These are phyloP conservation scores for Solanum chiquidenum DNA, from an alignment of 257 asterid genomes.

Conservation along the genomic window DNA sequence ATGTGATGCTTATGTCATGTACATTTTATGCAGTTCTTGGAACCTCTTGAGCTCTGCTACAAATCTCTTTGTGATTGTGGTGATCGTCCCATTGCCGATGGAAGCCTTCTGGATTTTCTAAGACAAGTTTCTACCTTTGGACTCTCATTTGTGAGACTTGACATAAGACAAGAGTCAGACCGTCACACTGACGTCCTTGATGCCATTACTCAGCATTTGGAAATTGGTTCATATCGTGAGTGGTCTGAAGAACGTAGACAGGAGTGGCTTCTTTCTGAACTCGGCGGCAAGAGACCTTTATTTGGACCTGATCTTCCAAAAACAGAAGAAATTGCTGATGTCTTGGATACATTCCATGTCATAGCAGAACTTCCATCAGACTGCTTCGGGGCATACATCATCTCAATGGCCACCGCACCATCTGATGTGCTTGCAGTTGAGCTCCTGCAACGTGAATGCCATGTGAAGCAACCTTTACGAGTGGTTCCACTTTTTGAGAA, in stretches of 20 bases:
- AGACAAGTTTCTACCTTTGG: slow-evolving; percentile 51
- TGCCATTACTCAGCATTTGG: slow-evolving; percentile 34
- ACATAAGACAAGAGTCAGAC: slow-evolving; percentile 45
- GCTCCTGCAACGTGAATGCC: slow-evolving; percentile 44
- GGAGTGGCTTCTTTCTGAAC: slow-evolving; percentile 44
- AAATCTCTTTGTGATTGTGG: slow-evolving; percentile 44
- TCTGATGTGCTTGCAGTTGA: slow-evolving; percentile 48
- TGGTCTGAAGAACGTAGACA: slow-evolving; percentile 44
- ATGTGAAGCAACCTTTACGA: slow-evolving; percentile 29
- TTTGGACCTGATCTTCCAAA: slow-evolving; percentile 43
- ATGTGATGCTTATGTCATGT: neutral
- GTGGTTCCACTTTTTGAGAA: slow-evolving; percentile 55
- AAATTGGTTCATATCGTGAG: slow-evolving; percentile 36
- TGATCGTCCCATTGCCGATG: slow-evolving; percentile 38
- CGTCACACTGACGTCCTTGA: slow-evolving; percentile 41
- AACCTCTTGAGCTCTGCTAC: slow-evolving; percentile 45
- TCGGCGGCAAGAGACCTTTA: slow-evolving; percentile 38
- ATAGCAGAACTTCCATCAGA: slow-evolving; percentile 39
- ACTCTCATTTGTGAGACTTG: slow-evolving; percentile 38
- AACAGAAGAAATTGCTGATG: slow-evolving; percentile 43
- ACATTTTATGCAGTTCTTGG: slow-evolving; percentile 26
- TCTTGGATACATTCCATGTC: slow-evolving; percentile 38
- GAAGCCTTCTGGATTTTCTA: slow-evolving; percentile 42
- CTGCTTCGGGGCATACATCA: slow-evolving; percentile 41
- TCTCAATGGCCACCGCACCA: slow-evolving; percentile 42